Conservation (phyloP, 129 eudicot species). For the Arctium minus region DNA sequence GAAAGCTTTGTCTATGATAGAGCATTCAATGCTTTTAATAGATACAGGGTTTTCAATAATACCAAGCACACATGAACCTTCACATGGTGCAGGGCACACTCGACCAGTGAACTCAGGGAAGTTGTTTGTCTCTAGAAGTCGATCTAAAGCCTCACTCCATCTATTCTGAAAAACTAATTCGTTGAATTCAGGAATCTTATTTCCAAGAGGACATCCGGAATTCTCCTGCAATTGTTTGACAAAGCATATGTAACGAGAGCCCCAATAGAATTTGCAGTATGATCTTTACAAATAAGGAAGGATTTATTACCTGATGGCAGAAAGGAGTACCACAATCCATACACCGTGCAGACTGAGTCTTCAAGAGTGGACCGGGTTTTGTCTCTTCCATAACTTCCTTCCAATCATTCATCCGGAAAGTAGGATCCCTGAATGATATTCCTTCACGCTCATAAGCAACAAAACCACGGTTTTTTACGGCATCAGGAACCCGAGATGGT, state of each 20-base stretch:
- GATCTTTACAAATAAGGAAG: neutral
- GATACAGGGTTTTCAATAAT: slow-evolving; percentile 97
- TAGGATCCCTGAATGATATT: slow-evolving; percentile 79
- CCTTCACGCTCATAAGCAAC: slow-evolving; percentile 94
- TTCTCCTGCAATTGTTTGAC: slow-evolving; percentile 54
- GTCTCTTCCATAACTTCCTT: slow-evolving; percentile 91
- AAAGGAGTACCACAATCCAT: slow-evolving; percentile 99
- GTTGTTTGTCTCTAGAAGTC: slow-evolving; percentile 94
- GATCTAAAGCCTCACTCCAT: slow-evolving; percentile 97
- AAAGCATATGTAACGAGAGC: neutral
- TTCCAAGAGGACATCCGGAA: slow-evolving; percentile 98
- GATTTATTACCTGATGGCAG: slow-evolving; percentile 81
- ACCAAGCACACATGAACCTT: slow-evolving; percentile 97
- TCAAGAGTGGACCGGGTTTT: slow-evolving; percentile 81
- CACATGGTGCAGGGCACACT: slow-evolving; percentile 99
- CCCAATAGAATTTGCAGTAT: neutral
- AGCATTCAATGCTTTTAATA: slow-evolving; percentile 87
- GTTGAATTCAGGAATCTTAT: slow-evolving; percentile 94
- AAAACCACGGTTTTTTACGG: slow-evolving; percentile 85
- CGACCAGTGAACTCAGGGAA: slow-evolving; percentile 99
- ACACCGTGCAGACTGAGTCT: slow-evolving; percentile 94
- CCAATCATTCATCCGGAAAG: slow-evolving; percentile 74
- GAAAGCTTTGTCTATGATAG: slow-evolving; percentile 94
- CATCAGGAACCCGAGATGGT: slow-evolving; percentile 73
- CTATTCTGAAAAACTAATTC: slow-evolving; percentile 96